Evolutionary conservation across 257 asterid species (phyloP).

Genomic region (Salvia rosmarinus): DNA sequence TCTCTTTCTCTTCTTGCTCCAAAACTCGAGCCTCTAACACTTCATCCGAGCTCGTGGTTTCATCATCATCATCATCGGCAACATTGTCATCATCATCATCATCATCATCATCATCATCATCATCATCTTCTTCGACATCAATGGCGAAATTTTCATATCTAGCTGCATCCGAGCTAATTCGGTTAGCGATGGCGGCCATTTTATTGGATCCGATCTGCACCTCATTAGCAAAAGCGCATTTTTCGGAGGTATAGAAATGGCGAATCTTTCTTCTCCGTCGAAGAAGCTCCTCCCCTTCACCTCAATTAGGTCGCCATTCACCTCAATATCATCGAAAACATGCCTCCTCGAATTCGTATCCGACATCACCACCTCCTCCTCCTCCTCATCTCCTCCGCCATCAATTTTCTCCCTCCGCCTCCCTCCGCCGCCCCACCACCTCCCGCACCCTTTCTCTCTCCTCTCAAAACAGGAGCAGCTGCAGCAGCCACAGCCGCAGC

Average conservation of each 20-base stretch:
- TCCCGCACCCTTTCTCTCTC: slow-evolving; percentile 41
- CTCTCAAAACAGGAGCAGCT: slow-evolving; percentile 59
- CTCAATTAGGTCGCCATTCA: slow-evolving; percentile 57
- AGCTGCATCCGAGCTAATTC: slow-evolving; percentile 59
- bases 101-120: slow-evolving; percentile 23
- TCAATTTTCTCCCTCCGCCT: slow-evolving; percentile 74
- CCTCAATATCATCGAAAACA: slow-evolving; percentile 83
- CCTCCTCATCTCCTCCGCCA: slow-evolving; percentile 61
- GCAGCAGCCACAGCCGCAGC: slow-evolving; percentile 58
- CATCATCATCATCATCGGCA: background rate
- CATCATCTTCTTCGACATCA: slow-evolving; percentile 35
- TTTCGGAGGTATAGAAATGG: slow-evolving; percentile 81
- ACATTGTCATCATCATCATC: slow-evolving; percentile 16
- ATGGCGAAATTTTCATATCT: slow-evolving; percentile 29
- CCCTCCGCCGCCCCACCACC: slow-evolving; percentile 82
- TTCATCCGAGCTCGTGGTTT: background rate
- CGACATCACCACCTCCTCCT: slow-evolving; percentile 31
- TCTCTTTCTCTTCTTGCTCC: background rate
- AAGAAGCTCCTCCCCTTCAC: slow-evolving; percentile 39
- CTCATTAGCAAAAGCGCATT: slow-evolving; percentile 92
- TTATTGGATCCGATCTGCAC: slow-evolving; percentile 97
- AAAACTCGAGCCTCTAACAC: background rate
- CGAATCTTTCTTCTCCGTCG: slow-evolving; percentile 46
- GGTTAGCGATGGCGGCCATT: slow-evolving; percentile 72
- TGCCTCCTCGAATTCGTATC: slow-evolving; percentile 73